Conservation (phyloP, 2,329 filamentous ascomycete species). For the Pestalotiopsis sp. region DNA sequence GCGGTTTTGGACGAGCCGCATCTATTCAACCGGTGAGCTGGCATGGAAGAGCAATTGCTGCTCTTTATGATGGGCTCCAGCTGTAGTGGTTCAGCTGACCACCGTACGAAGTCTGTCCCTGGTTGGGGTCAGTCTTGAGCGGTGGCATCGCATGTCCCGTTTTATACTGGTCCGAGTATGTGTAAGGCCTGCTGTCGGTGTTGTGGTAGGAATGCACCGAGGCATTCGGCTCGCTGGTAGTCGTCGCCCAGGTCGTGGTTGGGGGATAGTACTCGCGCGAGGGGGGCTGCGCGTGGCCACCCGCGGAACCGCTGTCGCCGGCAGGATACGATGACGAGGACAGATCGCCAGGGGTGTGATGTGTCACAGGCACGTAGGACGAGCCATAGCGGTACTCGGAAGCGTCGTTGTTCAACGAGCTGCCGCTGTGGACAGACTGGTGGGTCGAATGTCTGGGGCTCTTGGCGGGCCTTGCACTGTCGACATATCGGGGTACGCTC, state of each 20-base stretch:
- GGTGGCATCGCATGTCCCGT: slow-evolving; percentile 35
- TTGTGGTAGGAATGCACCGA: slow-evolving; percentile 47
- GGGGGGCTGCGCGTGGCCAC: slow-evolving; percentile 16
- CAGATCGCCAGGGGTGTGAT: slow-evolving; percentile 35
- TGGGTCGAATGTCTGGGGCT: slow-evolving; percentile 58
- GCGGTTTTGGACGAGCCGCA: not conserved
- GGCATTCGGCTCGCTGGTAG: slow-evolving; percentile 46
- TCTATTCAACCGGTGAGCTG: not conserved
- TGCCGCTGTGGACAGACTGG: slow-evolving; percentile 54
- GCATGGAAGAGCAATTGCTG: not conserved
- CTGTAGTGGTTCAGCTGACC: slow-evolving; percentile 59
- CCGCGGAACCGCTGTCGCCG: slow-evolving; percentile 20
- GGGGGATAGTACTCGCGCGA: slow-evolving; percentile 53
- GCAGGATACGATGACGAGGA: slow-evolving; percentile 36
- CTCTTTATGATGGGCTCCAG: slow-evolving; percentile 53
- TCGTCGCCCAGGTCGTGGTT: slow-evolving; percentile 53
- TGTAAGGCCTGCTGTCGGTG: slow-evolving; percentile 49
- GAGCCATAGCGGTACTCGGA: slow-evolving; percentile 62
- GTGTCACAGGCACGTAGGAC: slow-evolving; percentile 38
- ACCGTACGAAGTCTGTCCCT: slow-evolving; percentile 48
- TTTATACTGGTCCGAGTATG: slow-evolving; percentile 54
- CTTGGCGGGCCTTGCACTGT: slow-evolving; percentile 58
- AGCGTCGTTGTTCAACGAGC: slow-evolving; percentile 53
- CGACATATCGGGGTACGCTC: slow-evolving; percentile 60
- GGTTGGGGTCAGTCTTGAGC: slow-evolving; percentile 37